Base-by-base conservation (phyloP, 495 filamentous ascomycete species). In the Massariosphaeria phaeospora region DNA sequence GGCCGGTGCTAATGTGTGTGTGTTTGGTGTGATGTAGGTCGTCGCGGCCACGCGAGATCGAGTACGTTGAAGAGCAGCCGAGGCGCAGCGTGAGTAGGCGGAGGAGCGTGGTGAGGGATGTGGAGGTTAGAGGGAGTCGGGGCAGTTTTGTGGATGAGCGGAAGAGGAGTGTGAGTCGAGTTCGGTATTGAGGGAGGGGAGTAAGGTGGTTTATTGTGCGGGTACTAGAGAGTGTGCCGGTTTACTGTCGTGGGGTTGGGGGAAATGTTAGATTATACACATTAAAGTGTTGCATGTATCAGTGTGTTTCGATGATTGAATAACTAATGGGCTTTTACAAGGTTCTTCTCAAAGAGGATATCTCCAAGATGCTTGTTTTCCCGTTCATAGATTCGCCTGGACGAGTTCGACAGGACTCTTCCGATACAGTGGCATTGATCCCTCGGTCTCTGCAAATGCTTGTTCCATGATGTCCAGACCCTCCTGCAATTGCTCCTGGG, bases 401-500 rank as follows among this genome's bases (percentile, higher is more conserved):
- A 42, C 7, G 6, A 13, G 4, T 4, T 10, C 25, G 17, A 21
- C 39, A 13, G 17, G 20, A 21, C 5, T 11, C 25, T 4, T 42
- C 17, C 4, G 2, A 50, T 55, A 61, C 23, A 63, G 21, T n/a
- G 63, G 52, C 61, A 61, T 53, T 11, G 55, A 52, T 13, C 63
- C 63, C 23, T 30, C 27, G 9, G 60, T 63, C 20, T 7, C 10
- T 42, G 24, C 23, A 43, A 80, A 76, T 10, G 75, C 74, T 52
- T 71, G 57, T 52, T 79, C 76, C 46, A 80, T 49, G 43, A 79
- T 69, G 24, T 25, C 44, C 47, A 81, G 48, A 18, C 74, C 77
- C 40, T 73, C 65, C 9, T 72, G 67, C 30, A 84, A 66, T 62
- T 82, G 70, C 36, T 76, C 68, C 7, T 73, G 67, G 0, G 72